These are phyloP conservation scores for Epichloe sibirici DNA, from an alignment of 2,329 filamentous ascomycete species.

Conservation along the genomic window DNA sequence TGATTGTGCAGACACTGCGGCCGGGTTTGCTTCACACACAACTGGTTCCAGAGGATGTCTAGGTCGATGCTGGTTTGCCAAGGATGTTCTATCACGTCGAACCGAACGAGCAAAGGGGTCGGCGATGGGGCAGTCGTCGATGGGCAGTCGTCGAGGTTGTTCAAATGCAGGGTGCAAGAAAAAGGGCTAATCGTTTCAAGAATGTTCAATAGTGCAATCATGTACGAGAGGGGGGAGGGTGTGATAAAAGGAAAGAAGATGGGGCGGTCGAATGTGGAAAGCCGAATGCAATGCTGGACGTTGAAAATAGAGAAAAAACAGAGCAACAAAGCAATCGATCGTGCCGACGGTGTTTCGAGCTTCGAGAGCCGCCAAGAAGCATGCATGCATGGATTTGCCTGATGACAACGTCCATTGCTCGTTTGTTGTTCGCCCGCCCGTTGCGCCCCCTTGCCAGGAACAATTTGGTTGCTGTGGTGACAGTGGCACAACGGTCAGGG, in stretches of 20 bases:
- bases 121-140: neutral
- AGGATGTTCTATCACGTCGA: neutral
- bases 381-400: neutral
- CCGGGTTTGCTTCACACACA: neutral
- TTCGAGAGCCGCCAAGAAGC: neutral
- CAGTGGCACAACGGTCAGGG: neutral
- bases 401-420: conserved; percentile 4
- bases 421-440: conserved; percentile 9
- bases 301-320: neutral
- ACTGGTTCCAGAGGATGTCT: neutral
- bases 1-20: conserved; percentile 8
- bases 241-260: neutral
- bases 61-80: neutral
- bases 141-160: neutral
- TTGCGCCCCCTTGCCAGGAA: neutral
- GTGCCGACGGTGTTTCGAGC: neutral
- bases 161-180: conserved; percentile 1
- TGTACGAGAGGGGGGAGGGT: neutral
- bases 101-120: neutral
- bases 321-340: neutral
- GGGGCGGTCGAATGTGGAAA: neutral
- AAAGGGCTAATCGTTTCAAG: conserved; percentile 6
- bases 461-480: conserved; percentile 4
- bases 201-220: conserved; percentile 6
- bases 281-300: neutral